Percentiles rank a stretch among this genome's conserved stretches.
Conservation (phyloP, 306 rosid genomes). For the Cicer pinnatifidum region DNA sequence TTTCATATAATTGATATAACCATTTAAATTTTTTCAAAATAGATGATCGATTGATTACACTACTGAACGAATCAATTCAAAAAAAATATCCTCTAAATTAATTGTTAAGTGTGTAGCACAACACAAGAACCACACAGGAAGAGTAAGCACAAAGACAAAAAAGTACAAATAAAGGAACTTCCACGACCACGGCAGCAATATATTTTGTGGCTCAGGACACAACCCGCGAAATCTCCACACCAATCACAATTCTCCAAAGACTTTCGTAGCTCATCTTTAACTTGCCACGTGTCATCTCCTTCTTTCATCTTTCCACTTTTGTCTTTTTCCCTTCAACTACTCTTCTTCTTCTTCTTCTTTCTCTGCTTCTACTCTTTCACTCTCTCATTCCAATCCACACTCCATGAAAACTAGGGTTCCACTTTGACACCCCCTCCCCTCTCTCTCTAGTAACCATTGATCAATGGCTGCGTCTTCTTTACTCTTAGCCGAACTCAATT, state of each 20-base stretch:
- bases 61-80: no score
- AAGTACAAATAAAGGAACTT: slow-evolving; percentile 8
- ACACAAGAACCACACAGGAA: neutral
- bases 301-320: slow-evolving; percentile 7
- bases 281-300: slow-evolving; percentile 70
- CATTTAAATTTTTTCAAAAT: no score
- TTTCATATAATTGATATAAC: no score
- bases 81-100: no score
- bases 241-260: slow-evolving; percentile 57
- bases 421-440: slow-evolving; percentile 35
- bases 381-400: neutral
- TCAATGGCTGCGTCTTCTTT: slow-evolving; percentile 65
- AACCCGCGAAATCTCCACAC: slow-evolving; percentile 30
- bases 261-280: slow-evolving; percentile 51
- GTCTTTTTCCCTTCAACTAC: slow-evolving; percentile 29
- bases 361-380: neutral
- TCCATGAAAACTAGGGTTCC: slow-evolving; percentile 57
- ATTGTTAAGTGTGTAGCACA: neutral
- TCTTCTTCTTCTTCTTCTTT: slow-evolving; percentile 6
- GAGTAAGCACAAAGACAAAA: neutral
- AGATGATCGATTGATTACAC: no score
- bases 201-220: slow-evolving; percentile 46
- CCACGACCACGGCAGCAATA: neutral
- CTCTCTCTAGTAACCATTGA: neutral
- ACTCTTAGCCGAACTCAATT: slow-evolving; percentile 60